phyloP scores from a whole-genome alignment of 306 rosid species.

The Pyrus bretschneideri region DNA sequence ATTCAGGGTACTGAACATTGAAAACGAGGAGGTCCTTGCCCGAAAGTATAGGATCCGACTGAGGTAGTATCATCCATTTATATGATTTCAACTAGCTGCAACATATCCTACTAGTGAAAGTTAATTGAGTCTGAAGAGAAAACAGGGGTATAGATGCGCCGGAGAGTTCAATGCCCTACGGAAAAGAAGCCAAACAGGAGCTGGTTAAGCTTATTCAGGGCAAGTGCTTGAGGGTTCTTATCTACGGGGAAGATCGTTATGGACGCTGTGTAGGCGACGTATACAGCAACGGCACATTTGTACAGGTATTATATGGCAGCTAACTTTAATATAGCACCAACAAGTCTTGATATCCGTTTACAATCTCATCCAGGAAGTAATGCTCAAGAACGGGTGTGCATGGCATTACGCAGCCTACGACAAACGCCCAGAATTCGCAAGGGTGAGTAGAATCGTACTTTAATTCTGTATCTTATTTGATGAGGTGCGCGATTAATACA shows the following conservation, averaged over 20 bases:
- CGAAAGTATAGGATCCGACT: constrained; percentile 74
- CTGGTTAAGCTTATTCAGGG: constrained; percentile 56
- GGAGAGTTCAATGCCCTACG: constrained; percentile 74
- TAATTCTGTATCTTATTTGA: background rate
- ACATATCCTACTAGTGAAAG: background rate
- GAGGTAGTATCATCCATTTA: constrained; percentile 42
- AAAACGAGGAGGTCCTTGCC: constrained; percentile 60
- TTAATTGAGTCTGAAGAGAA: background rate
- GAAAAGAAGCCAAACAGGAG: constrained; percentile 70
- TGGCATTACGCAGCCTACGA: constrained; percentile 91
- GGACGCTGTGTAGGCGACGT: constrained; percentile 73
- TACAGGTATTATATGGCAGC: constrained; percentile 72
- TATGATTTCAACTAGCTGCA: background rate
- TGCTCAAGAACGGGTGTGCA: constrained; percentile 85
- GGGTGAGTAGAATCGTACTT: constrained; percentile 31
- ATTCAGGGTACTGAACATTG: constrained; percentile 46
- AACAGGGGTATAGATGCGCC: constrained; percentile 96
- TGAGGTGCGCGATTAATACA: background rate
- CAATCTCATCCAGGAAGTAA: constrained; percentile 50
- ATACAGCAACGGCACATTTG: constrained; percentile 58
- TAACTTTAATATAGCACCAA: constrained; percentile 3
- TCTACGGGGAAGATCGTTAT: constrained; percentile 75
- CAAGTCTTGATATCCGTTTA: background rate
- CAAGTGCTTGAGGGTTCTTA: constrained; percentile 65
- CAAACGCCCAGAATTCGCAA: constrained; percentile 55